Percentiles rank a stretch among this genome's conserved stretches.
These are phyloP conservation scores for Apiotrichum montevideense DNA, from an alignment of 1,284 basidiomycete genomes.

Conservation along the genomic window DNA sequence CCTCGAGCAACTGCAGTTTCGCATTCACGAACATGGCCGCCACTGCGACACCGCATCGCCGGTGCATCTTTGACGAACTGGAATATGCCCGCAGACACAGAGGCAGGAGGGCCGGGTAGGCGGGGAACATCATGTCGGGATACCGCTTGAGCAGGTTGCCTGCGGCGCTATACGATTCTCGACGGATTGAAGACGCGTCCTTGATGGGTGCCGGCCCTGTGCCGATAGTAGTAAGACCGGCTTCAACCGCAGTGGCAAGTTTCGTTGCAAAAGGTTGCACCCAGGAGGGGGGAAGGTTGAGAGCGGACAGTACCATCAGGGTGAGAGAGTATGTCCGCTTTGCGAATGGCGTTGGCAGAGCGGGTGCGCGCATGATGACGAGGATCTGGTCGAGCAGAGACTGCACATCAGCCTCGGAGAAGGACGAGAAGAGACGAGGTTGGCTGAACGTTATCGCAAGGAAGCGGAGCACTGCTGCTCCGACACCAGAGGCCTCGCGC, in stretches of 20 bases:
- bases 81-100: slow-evolving; percentile 21
- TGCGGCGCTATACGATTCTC: slow-evolving; percentile 37
- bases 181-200: slow-evolving; percentile 17
- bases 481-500: slow-evolving; percentile 42
- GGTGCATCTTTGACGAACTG: too few relatives aligned
- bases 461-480: slow-evolving; percentile 33
- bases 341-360: slow-evolving; percentile 40
- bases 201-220: slow-evolving; percentile 8
- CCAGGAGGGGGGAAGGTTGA: slow-evolving; percentile 29
- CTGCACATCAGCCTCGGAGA: slow-evolving; percentile 39
- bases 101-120: slow-evolving; percentile 32
- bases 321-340: slow-evolving; percentile 45
- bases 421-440: slow-evolving; percentile 27
- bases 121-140: slow-evolving; percentile 33
- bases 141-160: slow-evolving; percentile 35
- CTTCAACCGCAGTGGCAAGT: slow-evolving; percentile 33
- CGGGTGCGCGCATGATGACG: slow-evolving; percentile 38
- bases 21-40: slow-evolving; percentile 28
- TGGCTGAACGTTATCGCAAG: slow-evolving; percentile 29
- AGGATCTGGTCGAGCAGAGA: slow-evolving; percentile 38
- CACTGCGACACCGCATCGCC: neutral
- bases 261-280: slow-evolving; percentile 34
- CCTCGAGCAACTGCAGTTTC: slow-evolving; percentile 23
- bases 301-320: slow-evolving; percentile 34
- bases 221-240: slow-evolving; percentile 25